Conservation (phyloP, 1,284 basidiomycete genomes). For the Amylostereum areolatum region DNA sequence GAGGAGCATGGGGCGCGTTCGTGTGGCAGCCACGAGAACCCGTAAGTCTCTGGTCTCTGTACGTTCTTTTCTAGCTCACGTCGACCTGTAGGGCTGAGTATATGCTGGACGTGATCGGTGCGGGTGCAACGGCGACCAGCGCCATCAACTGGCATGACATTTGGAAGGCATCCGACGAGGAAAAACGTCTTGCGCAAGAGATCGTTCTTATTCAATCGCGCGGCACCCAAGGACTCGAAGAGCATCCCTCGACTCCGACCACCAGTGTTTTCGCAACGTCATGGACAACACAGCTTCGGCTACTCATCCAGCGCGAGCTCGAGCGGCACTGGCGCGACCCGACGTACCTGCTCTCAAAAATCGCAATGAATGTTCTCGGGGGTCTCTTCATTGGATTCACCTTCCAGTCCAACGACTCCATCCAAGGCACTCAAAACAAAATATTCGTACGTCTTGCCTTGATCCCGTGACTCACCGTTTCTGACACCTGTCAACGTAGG, state of each 20-base stretch:
- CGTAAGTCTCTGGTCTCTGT: slow-evolving; percentile 44
- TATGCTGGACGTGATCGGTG: slow-evolving; percentile 58
- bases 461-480: background rate
- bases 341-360: slow-evolving; percentile 51
- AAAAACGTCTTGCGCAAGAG: too few species aligned
- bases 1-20: slow-evolving; percentile 15
- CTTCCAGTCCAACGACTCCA: slow-evolving; percentile 55
- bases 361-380: slow-evolving; percentile 48
- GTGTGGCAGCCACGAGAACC: slow-evolving; percentile 54
- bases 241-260: too few species aligned
- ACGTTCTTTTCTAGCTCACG: slow-evolving; percentile 65
- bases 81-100: slow-evolving; percentile 39
- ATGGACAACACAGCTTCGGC: background rate
- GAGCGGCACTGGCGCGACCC: background rate
- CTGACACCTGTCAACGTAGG: slow-evolving; percentile 9
- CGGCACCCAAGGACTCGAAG: too few species aligned
- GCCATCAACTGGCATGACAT: background rate
- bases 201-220: too few species aligned
- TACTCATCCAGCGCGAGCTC: background rate
- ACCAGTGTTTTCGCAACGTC: background rate
- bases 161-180: background rate
- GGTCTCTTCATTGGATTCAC: slow-evolving; percentile 66
- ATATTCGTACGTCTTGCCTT: slow-evolving; percentile 46
- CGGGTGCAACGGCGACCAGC: slow-evolving; percentile 3
- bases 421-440: slow-evolving; percentile 79